Conservation (phyloP, 768 basidiomycete species). For the Phlebiopsis flavidoalba region DNA sequence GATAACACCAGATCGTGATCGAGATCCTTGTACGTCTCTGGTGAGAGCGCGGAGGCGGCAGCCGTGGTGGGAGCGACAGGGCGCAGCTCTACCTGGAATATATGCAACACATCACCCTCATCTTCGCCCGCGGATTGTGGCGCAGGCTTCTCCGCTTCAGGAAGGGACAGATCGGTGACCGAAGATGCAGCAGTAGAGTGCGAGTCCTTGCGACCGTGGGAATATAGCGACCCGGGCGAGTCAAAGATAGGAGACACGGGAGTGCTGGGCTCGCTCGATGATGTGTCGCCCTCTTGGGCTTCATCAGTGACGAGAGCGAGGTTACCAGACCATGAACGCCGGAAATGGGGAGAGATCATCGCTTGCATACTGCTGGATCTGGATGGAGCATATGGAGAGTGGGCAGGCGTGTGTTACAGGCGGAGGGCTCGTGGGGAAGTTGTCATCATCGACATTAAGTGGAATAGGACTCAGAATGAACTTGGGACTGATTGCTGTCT, state of each 20-base stretch:
- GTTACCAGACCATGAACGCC: neutral
- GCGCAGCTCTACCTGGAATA: slow-evolving; percentile 3
- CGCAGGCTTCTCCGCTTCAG: neutral
- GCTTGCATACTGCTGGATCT: neutral
- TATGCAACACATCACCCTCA: neutral
- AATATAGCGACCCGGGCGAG: slow-evolving; percentile 3
- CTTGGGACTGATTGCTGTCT: slow-evolving; percentile 2
- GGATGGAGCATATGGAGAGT: neutral
- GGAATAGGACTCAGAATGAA: slow-evolving; percentile 17
- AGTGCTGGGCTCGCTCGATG: slow-evolving; percentile 1
- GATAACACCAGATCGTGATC: slow-evolving; percentile 4
- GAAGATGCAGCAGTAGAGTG: slow-evolving; percentile 16
- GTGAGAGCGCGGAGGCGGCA: neutral
- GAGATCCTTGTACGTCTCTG: neutral
- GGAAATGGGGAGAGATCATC: neutral
- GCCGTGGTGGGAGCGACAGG: neutral
- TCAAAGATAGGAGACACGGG: slow-evolving; percentile 12
- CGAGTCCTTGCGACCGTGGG: slow-evolving; percentile 12
- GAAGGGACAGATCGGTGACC: neutral
- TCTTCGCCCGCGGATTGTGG: neutral
- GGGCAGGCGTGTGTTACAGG: neutral
- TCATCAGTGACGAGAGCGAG: neutral
- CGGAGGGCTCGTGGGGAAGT: neutral
- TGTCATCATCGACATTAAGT: slow-evolving; percentile 19
- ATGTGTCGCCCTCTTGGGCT: neutral